phyloP scores from a whole-genome alignment of 495 filamentous ascomycete species.

The Venustampulla echinocandica region DNA sequence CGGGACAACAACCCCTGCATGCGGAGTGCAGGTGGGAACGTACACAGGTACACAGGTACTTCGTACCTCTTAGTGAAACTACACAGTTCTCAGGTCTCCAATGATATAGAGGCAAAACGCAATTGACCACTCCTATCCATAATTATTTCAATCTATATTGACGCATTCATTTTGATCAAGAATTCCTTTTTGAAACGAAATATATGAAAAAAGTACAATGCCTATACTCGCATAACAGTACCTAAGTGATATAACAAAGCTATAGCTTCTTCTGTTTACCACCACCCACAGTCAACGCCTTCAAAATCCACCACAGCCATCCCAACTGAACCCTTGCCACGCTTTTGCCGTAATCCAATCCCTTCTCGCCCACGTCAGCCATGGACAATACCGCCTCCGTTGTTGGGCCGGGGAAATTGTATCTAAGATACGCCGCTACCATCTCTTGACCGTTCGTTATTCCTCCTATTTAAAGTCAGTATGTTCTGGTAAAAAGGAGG shows the following conservation, averaged over 20 bases:
- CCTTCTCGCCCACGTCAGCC: slow-evolving; percentile 43
- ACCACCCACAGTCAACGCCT: slow-evolving; percentile 25
- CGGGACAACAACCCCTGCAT: no score
- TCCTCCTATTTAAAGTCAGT: slow-evolving; percentile 33
- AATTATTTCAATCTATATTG: no score
- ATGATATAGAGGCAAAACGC: no score
- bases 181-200: no score
- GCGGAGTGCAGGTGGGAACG: neutral
- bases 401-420: slow-evolving; percentile 36
- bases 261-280: slow-evolving; percentile 25
- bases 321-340: slow-evolving; percentile 24
- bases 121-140: no score
- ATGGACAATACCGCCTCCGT: slow-evolving; percentile 39
- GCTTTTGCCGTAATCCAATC: slow-evolving; percentile 33
- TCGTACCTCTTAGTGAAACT: neutral
- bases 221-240: no score
- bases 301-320: slow-evolving; percentile 31
- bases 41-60: neutral
- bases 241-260: no score
- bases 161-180: no score
- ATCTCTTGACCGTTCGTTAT: slow-evolving; percentile 58
- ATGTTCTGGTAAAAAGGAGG: neutral
- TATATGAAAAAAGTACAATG: no score
- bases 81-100: neutral
- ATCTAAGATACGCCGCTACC: slow-evolving; percentile 44